Evolutionary conservation across 2,329 filamentous ascomycete species (phyloP).

Genomic region (Sphaceloma murrayae): DNA sequence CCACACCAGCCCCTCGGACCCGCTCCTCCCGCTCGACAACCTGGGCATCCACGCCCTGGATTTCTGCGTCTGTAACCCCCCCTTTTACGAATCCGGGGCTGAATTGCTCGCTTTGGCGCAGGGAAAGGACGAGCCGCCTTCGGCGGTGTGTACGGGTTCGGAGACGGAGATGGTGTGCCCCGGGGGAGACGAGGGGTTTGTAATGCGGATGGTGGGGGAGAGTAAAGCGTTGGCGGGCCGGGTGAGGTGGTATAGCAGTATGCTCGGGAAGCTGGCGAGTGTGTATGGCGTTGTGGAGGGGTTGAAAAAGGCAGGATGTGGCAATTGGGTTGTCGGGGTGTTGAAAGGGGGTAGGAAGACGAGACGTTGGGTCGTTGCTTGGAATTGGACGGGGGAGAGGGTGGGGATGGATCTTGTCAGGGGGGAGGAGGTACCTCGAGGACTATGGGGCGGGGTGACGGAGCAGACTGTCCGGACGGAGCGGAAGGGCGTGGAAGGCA

Average conservation of each 20-base stretch:
- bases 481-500: conserved; percentile 26
- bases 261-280: conserved; percentile 75
- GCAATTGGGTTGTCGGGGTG: conserved; percentile 74
- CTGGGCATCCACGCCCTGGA: conserved; percentile 51
- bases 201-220: conserved; percentile 60
- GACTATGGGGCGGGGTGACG: conserved; percentile 35
- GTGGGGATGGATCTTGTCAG: conserved; percentile 39
- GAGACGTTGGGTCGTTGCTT: conserved; percentile 75
- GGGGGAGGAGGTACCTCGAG: conserved; percentile 5
- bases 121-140: conserved; percentile 57
- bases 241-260: conserved; percentile 81
- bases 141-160: conserved; percentile 66
- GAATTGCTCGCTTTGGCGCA: too few species aligned
- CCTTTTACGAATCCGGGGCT: too few species aligned
- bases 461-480: conserved; percentile 38
- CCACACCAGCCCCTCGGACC: conserved; percentile 44
- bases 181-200: conserved; percentile 71
- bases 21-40: conserved; percentile 55
- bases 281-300: conserved; percentile 52
- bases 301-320: conserved; percentile 46
- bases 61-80: conserved; percentile 90
- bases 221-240: conserved; percentile 49
- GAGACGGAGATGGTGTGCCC: conserved; percentile 68
- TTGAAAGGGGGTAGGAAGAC: conserved; percentile 72
- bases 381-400: conserved; percentile 66